Percentiles rank a stretch among this genome's conserved stretches.
Conservation (phyloP, 371 early-diverging fungal genomes). For the Mortierella sp. region DNA sequence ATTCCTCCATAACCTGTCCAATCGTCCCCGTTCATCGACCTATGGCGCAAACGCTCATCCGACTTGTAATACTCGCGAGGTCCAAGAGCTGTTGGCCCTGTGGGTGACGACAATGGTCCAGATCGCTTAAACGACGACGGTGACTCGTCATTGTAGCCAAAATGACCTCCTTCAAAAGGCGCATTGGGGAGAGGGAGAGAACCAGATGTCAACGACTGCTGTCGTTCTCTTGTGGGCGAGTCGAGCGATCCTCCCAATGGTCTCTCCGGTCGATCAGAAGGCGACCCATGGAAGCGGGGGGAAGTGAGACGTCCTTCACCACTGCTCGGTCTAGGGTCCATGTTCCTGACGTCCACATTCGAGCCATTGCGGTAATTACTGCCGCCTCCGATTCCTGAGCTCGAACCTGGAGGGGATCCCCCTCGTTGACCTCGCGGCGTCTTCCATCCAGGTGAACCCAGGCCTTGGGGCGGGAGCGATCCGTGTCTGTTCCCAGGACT, state of each 20-base stretch:
- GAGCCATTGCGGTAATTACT: constrained; percentile 21
- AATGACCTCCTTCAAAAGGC: constrained; percentile 26
- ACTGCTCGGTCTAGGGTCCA: constrained; percentile 8
- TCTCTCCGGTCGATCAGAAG: constrained; percentile 24
- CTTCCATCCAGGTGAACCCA: constrained; percentile 32
- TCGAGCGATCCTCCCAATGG: constrained; percentile 6
- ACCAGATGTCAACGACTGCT: constrained; percentile 40
- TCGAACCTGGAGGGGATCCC: constrained; percentile 21
- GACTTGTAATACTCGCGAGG: constrained; percentile 44
- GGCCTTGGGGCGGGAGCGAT: constrained; percentile 23
- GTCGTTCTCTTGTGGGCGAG: constrained; percentile 44
- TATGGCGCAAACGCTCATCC: constrained; percentile 43
- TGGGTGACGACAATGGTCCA: constrained; percentile 34
- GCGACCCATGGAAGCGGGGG: constrained; percentile 37
- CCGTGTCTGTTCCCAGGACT: constrained; percentile 24
- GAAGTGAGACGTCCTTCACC: constrained; percentile 30
- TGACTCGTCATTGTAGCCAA: constrained; percentile 27
- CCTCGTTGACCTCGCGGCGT: constrained; percentile 38
- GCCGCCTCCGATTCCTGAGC: constrained; percentile 1
- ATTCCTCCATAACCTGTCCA: constrained; percentile 32
- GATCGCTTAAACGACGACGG: constrained; percentile 28
- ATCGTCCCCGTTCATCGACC: constrained; percentile 46
- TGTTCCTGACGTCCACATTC: constrained; percentile 8
- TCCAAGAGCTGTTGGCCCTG: constrained; percentile 25
- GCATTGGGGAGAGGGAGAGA: constrained; percentile 16